Base-by-base conservation (phyloP, 2,329 filamentous ascomycete species). In the Penicillium oxalicum region DNA sequence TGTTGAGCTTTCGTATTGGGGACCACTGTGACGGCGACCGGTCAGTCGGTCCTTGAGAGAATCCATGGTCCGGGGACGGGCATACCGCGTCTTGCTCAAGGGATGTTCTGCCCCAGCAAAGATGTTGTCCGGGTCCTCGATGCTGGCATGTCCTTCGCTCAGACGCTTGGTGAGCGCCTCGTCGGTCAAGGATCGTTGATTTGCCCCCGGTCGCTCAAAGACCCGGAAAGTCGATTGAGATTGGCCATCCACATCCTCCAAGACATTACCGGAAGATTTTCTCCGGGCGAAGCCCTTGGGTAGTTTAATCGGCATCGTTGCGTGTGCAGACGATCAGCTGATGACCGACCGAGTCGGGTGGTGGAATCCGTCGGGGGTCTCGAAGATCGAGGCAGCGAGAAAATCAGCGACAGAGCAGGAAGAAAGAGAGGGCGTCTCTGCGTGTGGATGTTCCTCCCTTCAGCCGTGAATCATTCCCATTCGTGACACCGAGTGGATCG, bases 241-340 rank as follows among this genome's bases (percentile, higher is more conserved):
- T 28, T 68, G 61, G 26, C 66, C 64, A 48, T 68, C 68, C 36
- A 68, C 61, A 44, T 77, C 73, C 28, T 80, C 77, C 52, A 80
- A 64, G 44, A 69, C 72, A 67, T 78, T 77, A 41, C 74, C 77
- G 51, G 76, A 76, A 50, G 77, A 79, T 65, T 79, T 79, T 57
- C 77, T 74, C 59, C 77, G 72, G 55, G 67, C 65, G 60, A 80
- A 79, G 50, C 70, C 67, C 61, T 78, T 79, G 44, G 77, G 74
- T 42, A 77, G 66, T 64, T 79, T 79, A 63, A 78, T 79, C 60
- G 77, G 77, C 76, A 79, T 79, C 29, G 45, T 33, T 25, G 47
- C 24, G 41, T 33, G 25, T 24, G 13, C 18, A 38, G 24, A 24
- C 29, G 13, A 12, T 32, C 24, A 37, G 11, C 11, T 7, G 24